Base-by-base conservation (phyloP, 257 asterid species). In the Phtheirospermum japonicum region DNA sequence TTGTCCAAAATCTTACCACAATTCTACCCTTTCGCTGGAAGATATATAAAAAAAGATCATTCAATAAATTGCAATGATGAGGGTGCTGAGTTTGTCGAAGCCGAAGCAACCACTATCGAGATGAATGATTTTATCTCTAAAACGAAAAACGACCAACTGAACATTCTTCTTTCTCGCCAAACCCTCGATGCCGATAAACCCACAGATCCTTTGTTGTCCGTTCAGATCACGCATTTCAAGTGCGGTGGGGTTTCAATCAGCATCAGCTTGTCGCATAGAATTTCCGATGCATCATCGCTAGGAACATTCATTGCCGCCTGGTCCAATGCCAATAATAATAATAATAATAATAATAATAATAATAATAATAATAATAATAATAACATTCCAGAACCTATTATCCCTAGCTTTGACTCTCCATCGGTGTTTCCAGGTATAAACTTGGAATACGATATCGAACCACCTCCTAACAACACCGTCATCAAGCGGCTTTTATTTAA, bases 221-320 rank as follows among this genome's bases (percentile, higher is more conserved):
- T 70, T 54, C 65, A 63, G 45, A 2, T 16, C 60, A 63, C 70
- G 0, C 6, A 5, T 2, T 46, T 70, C 55, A 33, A n/a, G 34
- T 63, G 61, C 2, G 75, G 65, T 10, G 75, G 75, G 36, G 1
- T 20, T 2, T 23, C 46, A 1, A 2, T 70, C 8, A 42, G 55
- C 65, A 0, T 68, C 49, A 49, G 45, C 49, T 6, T 59, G 1
- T 49, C 73, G 3, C 73, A 68, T 54, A 19, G 28, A 13, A 26
- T 67, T 3, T 2, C 33, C 19, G 72, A 67, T 30, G 42, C 12
- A 4, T 11, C 31, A 0, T 80, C 65, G 40, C 53, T 71, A 2
- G 31, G 16, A 32, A 65, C 79, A 3, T 80, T 80, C 43, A 0
- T 80, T 5, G 55, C 17, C 3, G 72, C 73, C 1, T 80, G 80